Base-by-base conservation (phyloP, 768 basidiomycete genomes). In the Sporobolomyces pararoseus region DNA sequence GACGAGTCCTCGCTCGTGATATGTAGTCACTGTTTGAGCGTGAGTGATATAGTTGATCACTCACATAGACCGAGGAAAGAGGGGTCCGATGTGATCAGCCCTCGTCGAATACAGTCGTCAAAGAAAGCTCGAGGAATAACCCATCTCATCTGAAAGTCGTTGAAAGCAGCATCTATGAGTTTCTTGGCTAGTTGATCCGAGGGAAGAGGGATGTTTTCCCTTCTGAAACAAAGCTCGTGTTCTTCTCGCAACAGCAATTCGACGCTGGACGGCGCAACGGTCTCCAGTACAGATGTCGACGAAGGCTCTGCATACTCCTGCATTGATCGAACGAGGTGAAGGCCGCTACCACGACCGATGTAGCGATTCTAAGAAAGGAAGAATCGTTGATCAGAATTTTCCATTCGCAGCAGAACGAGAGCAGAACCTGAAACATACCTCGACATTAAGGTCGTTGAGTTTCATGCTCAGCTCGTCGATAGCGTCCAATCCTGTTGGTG, bases 111-210 rank as follows among this genome's bases (percentile, higher is more conserved):
- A 23, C 81, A 80, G 29, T 81, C 80, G 46, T 86, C 83, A 72
- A 93, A 90, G 7, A 84, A 84, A 0, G 86, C 86, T 5, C 86
- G 84, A 74, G 92, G 90, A 7, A 95, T 81, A 5, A 93, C 81
- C 1, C 90, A 89, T 0, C 84, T 75, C 63, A 83, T 81, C n/a
- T 82, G 88, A 66, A 83, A 63, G 39, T 83, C 71, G 1, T 70
- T 67, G 76, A 93, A 95, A 75, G 88, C 91, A 31, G 85, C 79
- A 42, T 87, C 83, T 44, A 90, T 79, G 46, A 93, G 82, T 37
- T 21, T 37, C 0, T 73, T 51, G 12, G 68, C 50, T 19, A 84
- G 80, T 52, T 92, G 83, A 66, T 88, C 86, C 21, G 79, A 75
- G 0, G 89, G 85, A 46, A 90, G 91, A 55, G 89, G 87, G 3